Evolutionary conservation across 1,284 basidiomycete species (phyloP).

Genomic region (Irpex sp.): DNA sequence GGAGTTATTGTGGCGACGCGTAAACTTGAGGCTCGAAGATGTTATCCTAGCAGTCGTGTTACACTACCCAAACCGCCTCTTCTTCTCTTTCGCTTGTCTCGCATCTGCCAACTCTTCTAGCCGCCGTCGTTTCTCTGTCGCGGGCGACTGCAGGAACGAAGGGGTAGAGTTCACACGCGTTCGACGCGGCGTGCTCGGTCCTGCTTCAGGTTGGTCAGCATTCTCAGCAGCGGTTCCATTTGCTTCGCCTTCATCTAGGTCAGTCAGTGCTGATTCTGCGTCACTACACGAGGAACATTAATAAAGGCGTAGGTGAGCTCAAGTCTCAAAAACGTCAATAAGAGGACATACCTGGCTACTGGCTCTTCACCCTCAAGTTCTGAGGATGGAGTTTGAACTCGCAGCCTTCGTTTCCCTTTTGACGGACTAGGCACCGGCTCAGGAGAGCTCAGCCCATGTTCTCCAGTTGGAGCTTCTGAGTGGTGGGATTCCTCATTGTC

Average conservation of each 20-base stretch:
- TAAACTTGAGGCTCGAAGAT: too few relatives aligned
- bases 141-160: constrained; percentile 29
- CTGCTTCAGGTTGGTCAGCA: too few relatives aligned
- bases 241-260: not conserved
- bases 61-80: not conserved
- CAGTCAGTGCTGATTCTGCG: not conserved
- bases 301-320: too few relatives aligned
- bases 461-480: not conserved
- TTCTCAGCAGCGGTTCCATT: not conserved
- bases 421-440: not conserved
- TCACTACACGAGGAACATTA: not conserved
- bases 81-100: constrained; percentile 3
- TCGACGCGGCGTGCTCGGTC: not conserved
- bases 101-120: constrained; percentile 29
- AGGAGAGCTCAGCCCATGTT: not conserved
- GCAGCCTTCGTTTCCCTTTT: not conserved
- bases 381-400: not conserved
- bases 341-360: not conserved
- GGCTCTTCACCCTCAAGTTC: not conserved
- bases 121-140: constrained; percentile 31
- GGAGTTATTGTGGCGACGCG: too few relatives aligned
- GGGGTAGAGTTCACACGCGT: constrained; percentile 1
- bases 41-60: not conserved
- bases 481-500: not conserved
- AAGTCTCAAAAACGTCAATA: too few relatives aligned